A percentile compares a stretch with the other conserved stretches of the same genome.
Evolutionary conservation across 495 filamentous ascomycete species (phyloP).

Genomic region (Neurospora sp.): DNA sequence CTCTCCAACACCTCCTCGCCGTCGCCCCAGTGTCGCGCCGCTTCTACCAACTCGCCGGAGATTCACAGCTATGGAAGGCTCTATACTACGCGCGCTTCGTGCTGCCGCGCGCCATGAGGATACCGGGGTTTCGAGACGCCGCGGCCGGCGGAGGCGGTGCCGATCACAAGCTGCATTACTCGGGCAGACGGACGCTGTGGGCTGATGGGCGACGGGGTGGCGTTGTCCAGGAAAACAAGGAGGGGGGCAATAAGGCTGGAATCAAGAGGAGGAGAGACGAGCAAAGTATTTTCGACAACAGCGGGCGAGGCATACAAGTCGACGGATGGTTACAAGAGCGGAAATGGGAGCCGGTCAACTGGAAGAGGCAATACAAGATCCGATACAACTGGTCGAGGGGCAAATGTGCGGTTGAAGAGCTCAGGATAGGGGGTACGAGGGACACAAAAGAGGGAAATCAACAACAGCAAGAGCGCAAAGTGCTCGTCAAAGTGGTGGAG

Average conservation of each 20-base stretch:
- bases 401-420: slow-evolving; percentile 67
- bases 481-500: slow-evolving; percentile 62
- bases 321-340: background rate
- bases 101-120: slow-evolving; percentile 64
- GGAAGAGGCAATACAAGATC: slow-evolving; percentile 86
- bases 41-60: slow-evolving; percentile 62
- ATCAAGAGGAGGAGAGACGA: background rate
- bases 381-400: slow-evolving; percentile 88
- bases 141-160: slow-evolving; percentile 11
- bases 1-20: slow-evolving; percentile 54
- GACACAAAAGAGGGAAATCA: slow-evolving; percentile 6
- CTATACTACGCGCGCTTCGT: slow-evolving; percentile 88
- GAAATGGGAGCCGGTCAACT: slow-evolving; percentile 35
- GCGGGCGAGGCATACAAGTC: background rate
- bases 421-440: slow-evolving; percentile 41
- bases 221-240: slow-evolving; percentile 36
- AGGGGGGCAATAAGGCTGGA: background rate
- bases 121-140: slow-evolving; percentile 54
- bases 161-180: slow-evolving; percentile 46
- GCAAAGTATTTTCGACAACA: background rate
- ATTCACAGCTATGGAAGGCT: slow-evolving; percentile 86
- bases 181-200: slow-evolving; percentile 70
- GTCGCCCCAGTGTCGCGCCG: slow-evolving; percentile 73
- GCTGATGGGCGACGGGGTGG: slow-evolving; percentile 49
- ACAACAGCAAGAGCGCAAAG: slow-evolving; percentile 10